Evolutionary conservation across 2,329 filamentous ascomycete species (phyloP).

Genomic region (Aspergillus ustus): DNA sequence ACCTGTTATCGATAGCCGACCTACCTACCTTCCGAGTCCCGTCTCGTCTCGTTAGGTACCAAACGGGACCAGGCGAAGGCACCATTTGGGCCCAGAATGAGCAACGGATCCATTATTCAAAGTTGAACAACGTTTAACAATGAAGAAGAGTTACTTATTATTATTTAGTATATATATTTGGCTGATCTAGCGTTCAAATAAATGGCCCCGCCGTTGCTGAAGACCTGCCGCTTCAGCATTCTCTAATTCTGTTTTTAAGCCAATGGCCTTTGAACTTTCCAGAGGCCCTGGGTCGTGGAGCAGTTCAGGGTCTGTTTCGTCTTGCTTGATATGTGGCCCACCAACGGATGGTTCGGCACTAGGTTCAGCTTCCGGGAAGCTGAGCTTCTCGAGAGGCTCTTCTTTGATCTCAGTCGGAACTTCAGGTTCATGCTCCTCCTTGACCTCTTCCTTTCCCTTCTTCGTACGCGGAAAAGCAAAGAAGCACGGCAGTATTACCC

Average conservation of each 20-base stretch:
- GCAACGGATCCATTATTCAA: background rate
- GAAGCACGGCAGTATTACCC: conserved; percentile 59
- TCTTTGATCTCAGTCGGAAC: conserved; percentile 28
- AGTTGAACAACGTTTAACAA: too few species aligned
- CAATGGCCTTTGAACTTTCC: conserved; percentile 47
- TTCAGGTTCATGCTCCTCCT: conserved; percentile 23
- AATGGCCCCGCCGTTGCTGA: conserved; percentile 39
- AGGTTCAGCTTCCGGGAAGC: conserved; percentile 8
- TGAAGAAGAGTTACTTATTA: background rate
- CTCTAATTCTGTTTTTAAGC: conserved; percentile 59
- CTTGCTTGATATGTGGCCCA: conserved; percentile 30
- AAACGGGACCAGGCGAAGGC: background rate
- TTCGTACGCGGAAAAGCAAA: conserved; percentile 32
- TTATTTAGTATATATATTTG: conserved; percentile 11
- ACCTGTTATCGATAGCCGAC: conserved; percentile 29
- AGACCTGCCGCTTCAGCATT: conserved; percentile 34
- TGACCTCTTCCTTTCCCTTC: conserved; percentile 15
- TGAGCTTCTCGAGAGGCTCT: conserved; percentile 19
- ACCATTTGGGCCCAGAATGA: conserved; percentile 1
- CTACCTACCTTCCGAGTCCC: too few species aligned
- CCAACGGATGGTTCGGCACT: background rate
- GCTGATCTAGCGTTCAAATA: conserved; percentile 24
- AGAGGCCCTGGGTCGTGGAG: conserved; percentile 24
- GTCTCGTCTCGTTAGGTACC: conserved; percentile 12
- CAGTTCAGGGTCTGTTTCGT: conserved; percentile 10